phyloP scores from a whole-genome alignment of 2,329 filamentous ascomycete genomes.

The Blumeria hordei region DNA sequence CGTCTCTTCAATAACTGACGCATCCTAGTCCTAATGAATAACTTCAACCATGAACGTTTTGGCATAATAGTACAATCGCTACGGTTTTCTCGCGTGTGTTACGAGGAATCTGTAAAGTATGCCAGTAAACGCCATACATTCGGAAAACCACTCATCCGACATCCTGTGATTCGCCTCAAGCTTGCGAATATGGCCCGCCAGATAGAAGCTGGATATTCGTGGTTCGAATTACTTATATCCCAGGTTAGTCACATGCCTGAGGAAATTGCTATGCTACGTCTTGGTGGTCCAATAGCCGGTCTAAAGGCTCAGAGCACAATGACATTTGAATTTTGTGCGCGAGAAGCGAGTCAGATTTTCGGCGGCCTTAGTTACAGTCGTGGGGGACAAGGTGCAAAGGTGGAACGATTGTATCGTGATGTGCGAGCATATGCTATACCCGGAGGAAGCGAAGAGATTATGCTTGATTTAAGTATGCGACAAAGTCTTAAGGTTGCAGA shows the following conservation, averaged over 20 bases:
- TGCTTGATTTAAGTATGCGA: slow-evolving; percentile 87
- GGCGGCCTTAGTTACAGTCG: slow-evolving; percentile 79
- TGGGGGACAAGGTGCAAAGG: slow-evolving; percentile 84
- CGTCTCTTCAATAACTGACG: no score
- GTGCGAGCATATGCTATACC: slow-evolving; percentile 92
- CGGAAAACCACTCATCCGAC: slow-evolving; percentile 86
- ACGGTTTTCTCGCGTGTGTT: slow-evolving; percentile 89
- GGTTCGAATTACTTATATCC: slow-evolving; percentile 87
- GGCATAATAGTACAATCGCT: slow-evolving; percentile 96
- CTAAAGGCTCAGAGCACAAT: slow-evolving; percentile 86
- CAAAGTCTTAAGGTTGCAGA: slow-evolving; percentile 76
- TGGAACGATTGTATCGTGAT: slow-evolving; percentile 84
- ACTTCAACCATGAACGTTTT: slow-evolving; percentile 98
- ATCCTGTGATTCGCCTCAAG: slow-evolving; percentile 93
- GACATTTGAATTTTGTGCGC: slow-evolving; percentile 93
- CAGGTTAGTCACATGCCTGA: slow-evolving; percentile 87
- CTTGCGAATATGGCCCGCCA: slow-evolving; percentile 95
- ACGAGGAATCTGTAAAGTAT: slow-evolving; percentile 90
- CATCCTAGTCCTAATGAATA: slow-evolving; percentile 73
- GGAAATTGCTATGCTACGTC: slow-evolving; percentile 83
- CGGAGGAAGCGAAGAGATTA: slow-evolving; percentile 92
- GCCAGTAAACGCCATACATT: slow-evolving; percentile 94
- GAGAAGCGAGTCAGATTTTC: slow-evolving; percentile 93
- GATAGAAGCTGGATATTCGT: slow-evolving; percentile 90
- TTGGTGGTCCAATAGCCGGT: slow-evolving; percentile 79